Conservation (phyloP, 306 rosid genomes). For the Fragaria iinumae region DNA sequence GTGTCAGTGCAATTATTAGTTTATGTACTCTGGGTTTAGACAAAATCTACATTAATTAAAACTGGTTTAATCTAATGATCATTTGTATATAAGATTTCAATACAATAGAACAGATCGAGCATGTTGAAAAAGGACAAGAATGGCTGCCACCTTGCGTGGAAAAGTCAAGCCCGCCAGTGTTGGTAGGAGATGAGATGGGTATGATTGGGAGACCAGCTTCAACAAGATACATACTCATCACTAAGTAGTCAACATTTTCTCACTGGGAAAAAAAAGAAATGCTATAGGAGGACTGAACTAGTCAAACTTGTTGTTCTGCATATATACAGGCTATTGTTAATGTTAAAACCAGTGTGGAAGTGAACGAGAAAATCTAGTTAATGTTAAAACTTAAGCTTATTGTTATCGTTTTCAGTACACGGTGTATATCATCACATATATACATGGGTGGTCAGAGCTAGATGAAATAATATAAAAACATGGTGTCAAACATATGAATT, state of each 20-base stretch:
- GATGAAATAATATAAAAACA: too few relatives aligned
- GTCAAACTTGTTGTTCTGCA: conserved; percentile 12
- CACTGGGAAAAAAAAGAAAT: not conserved
- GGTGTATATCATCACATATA: too few relatives aligned
- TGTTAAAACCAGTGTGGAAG: too few relatives aligned
- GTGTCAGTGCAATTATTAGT: not conserved
- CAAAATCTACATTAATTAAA: not conserved
- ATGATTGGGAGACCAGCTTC: not conserved
- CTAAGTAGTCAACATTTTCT: conserved; percentile 4
- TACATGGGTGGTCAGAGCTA: too few relatives aligned
- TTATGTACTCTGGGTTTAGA: not conserved
- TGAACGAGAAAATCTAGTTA: too few relatives aligned
- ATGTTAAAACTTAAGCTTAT: too few relatives aligned
- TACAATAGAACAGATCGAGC: not conserved
- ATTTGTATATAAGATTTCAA: too few relatives aligned
- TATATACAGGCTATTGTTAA: too few relatives aligned
- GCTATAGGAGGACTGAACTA: not conserved
- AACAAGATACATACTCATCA: not conserved
- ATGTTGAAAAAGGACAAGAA: not conserved
- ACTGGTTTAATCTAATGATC: not conserved
- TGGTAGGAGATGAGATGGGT: not conserved
- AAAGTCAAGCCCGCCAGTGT: conserved; percentile 11
- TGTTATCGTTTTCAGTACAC: too few relatives aligned
- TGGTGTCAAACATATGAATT: too few relatives aligned
- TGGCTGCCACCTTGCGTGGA: not conserved